Percentiles rank a stretch among this genome's conserved stretches.
Evolutionary conservation across 164 flowering plant species (phyloP).

Genomic region (Pachysandra terminalis): DNA sequence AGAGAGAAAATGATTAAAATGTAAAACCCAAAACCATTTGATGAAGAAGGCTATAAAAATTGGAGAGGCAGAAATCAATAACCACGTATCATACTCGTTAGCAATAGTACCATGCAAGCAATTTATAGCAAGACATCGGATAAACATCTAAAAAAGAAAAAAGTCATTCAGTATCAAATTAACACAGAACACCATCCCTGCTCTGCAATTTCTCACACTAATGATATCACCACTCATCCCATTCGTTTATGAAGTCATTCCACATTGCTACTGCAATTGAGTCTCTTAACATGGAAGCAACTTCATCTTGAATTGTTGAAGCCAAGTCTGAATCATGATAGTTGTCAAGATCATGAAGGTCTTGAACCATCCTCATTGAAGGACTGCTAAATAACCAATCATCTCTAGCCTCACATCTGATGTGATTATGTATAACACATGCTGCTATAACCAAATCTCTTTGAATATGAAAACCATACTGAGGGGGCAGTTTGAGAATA

Average conservation of each 20-base stretch:
- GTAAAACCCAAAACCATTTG: not conserved
- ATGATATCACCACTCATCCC: conserved; percentile 65
- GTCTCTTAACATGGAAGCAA: conserved; percentile 39
- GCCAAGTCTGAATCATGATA: conserved; percentile 34
- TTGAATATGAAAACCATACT: conserved; percentile 66
- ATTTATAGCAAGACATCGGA: not conserved
- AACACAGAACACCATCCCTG: not conserved
- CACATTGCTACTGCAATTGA: conserved; percentile 62
- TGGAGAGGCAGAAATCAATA: not conserved
- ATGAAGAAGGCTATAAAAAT: not conserved
- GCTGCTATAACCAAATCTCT: conserved; percentile 81
- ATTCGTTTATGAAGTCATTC: conserved; percentile 60
- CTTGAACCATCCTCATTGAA: conserved; percentile 28
- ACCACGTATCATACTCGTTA: not conserved
- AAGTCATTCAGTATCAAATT: not conserved
- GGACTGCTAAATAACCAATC: conserved; percentile 58
- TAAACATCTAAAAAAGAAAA: not conserved
- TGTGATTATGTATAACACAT: conserved; percentile 66
- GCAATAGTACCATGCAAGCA: not conserved
- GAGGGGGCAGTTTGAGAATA: conserved; percentile 66
- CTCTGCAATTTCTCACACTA: not conserved
- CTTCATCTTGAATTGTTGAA: conserved; percentile 42
- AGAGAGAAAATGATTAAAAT: too few relatives aligned
- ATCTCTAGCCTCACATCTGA: conserved; percentile 49
- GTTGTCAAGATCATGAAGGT: conserved; percentile 39